A percentile compares a stretch with the other conserved stretches of the same genome.
Evolutionary conservation across 257 asterid species (phyloP).

Genomic region (Solanum neorickii): DNA sequence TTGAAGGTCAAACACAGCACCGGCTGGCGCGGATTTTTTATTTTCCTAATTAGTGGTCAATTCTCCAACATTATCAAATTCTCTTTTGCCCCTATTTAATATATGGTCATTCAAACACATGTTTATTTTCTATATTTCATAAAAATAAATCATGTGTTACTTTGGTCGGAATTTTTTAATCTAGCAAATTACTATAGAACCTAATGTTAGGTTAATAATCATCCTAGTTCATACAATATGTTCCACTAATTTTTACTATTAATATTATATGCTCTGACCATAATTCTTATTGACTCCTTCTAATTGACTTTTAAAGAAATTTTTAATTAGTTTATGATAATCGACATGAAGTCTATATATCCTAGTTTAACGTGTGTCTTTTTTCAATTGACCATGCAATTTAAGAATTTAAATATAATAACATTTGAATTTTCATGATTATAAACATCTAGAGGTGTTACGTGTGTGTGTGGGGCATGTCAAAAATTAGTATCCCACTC

Average conservation of each 20-base stretch:
- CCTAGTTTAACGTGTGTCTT: neutral
- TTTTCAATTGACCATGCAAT: neutral
- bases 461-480: neutral
- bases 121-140: neutral
- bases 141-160: neutral
- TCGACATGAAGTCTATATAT: neutral
- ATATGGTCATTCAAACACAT: neutral
- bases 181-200: neutral
- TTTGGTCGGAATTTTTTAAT: neutral
- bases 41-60: neutral
- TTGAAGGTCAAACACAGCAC: neutral
- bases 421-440: neutral
- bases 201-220: neutral
- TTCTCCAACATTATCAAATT: neutral
- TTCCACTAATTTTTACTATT: neutral
- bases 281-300: neutral
- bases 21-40: neutral
- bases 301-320: neutral
- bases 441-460: neutral
- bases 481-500: neutral
- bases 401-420: neutral
- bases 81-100: neutral
- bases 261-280: neutral
- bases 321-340: neutral
- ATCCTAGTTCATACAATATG: neutral